A percentile compares a stretch with the other conserved stretches of the same genome.
Evolutionary conservation across 2,329 filamentous ascomycete species (phyloP).

Genomic region (Aspergillus felis): DNA sequence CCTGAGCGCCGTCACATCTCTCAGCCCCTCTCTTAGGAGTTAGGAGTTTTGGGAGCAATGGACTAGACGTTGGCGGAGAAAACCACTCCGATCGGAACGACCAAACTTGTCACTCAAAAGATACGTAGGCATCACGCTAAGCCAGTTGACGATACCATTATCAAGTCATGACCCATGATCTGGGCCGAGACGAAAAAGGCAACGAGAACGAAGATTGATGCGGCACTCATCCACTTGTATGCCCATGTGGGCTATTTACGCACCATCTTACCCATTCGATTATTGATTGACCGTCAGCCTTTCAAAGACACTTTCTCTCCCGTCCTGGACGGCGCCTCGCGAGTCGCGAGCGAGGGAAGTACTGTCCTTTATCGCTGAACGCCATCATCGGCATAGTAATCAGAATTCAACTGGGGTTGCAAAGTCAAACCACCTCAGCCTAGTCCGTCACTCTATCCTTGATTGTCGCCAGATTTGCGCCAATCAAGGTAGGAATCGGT

Average conservation of each 20-base stretch:
- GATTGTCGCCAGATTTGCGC: not conserved
- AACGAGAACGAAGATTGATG: not conserved
- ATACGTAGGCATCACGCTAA: not conserved
- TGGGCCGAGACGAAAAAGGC: not conserved
- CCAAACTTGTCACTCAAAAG: not conserved
- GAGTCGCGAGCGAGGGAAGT: not conserved
- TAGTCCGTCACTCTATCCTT: not conserved
- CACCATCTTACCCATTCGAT: not conserved
- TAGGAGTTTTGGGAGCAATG: not conserved
- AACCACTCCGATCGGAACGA: not conserved
- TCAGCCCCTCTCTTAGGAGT: not conserved
- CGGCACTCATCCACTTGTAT: not conserved
- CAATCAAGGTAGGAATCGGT: not conserved
- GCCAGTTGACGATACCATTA: not conserved
- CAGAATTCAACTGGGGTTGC: not conserved
- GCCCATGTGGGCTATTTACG: not conserved
- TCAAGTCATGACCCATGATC: not conserved
- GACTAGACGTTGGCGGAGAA: not conserved
- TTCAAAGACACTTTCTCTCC: not conserved
- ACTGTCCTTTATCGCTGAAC: not conserved
- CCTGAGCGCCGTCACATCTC: not conserved
- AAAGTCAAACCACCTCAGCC: not conserved
- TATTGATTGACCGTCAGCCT: not conserved
- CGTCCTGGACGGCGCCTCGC: not conserved
- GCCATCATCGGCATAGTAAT: not conserved